Base-by-base conservation (phyloP, 225 moss, liverwort and hornwort species). In the Lunularia cruciata region DNA sequence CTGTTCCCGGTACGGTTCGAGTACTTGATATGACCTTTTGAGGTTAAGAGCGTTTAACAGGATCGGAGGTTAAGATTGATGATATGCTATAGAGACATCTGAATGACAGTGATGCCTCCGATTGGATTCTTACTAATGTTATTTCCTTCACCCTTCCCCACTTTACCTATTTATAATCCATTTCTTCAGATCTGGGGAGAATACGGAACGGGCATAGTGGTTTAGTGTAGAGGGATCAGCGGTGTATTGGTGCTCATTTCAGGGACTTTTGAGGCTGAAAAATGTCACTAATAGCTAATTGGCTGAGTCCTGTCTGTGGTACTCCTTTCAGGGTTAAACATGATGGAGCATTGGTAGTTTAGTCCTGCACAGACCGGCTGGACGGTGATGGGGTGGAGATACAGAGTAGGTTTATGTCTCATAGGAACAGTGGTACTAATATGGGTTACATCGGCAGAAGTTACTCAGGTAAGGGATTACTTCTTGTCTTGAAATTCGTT, bases 371-470 rank as follows among this genome's bases (percentile, higher is more conserved):
- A 62, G 77, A 62, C 63, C 35, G 63, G 63, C 58, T 57, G 73
- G 47, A 63, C 49, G 79, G 81, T 79, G 80, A 96, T 96, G 95
- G 95, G 95, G 88, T 96, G 95, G 95, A 90, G 90, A 77, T 92
- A 96, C 71, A 89, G 83, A 45, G 64, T 74, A 47, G 95, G 95
- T 71, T 79, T 96, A 82, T 42, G 86, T 67, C 85, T 96, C 55
- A 92, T 92, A 64, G 89, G 73, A n/a, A 65, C 83, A 35, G 95
- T 96, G 67, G 89, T 96, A 33, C 16, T 96, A 58, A 92, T 96
- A 84, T 96, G 95, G 95, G 95, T 96, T 58, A 85, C 95, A 66
- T 92, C 95, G 20, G 95, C 95, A 73, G 95, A 96, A 79, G 92
- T 96, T 59, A 96, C 95, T 65, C 95, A 95, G 95, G 95, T 95